phyloP scores from a whole-genome alignment of 208 protist genomes.

The Leishmania tarentolae region DNA sequence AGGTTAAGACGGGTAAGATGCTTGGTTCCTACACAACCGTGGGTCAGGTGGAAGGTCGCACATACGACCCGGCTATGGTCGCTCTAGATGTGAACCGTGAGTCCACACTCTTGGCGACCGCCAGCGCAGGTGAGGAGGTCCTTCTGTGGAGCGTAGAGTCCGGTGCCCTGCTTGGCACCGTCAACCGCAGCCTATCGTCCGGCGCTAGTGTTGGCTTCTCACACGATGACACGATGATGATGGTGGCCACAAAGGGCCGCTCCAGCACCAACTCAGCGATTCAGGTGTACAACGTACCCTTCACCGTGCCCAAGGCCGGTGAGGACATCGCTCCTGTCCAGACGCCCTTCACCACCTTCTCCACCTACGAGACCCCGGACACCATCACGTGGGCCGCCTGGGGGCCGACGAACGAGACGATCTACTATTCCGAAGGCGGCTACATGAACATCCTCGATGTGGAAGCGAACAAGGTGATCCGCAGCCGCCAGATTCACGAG shows the following conservation, averaged over 20 bases:
- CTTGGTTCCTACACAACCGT: slow-evolving; percentile 97
- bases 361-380: slow-evolving; percentile 59
- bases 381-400: slow-evolving; percentile 93
- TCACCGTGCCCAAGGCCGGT: slow-evolving; percentile 48
- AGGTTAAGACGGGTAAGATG: slow-evolving; percentile 92
- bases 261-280: slow-evolving; percentile 81
- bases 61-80: slow-evolving; percentile 89
- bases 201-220: slow-evolving; percentile 78
- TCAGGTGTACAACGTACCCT: slow-evolving; percentile 91
- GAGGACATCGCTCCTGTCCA: slow-evolving; percentile 66
- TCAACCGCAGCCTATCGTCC: slow-evolving; percentile 74
- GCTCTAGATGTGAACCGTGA: slow-evolving; percentile 93
- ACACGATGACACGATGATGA: slow-evolving; percentile 91
- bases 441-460: slow-evolving; percentile 93
- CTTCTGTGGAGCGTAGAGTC: slow-evolving; percentile 93
- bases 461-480: slow-evolving; percentile 81
- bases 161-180: slow-evolving; percentile 81
- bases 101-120: slow-evolving; percentile 86
- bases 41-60: slow-evolving; percentile 40
- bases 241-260: slow-evolving; percentile 91
- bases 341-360: slow-evolving; percentile 65
- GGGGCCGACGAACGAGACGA: slow-evolving; percentile 96
- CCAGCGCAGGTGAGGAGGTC: slow-evolving; percentile 73
- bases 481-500: slow-evolving; percentile 66
- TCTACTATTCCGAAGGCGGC: slow-evolving; percentile 95